Evolutionary conservation across 345 rosid species (phyloP).

Genomic region (Viola odorata): DNA sequence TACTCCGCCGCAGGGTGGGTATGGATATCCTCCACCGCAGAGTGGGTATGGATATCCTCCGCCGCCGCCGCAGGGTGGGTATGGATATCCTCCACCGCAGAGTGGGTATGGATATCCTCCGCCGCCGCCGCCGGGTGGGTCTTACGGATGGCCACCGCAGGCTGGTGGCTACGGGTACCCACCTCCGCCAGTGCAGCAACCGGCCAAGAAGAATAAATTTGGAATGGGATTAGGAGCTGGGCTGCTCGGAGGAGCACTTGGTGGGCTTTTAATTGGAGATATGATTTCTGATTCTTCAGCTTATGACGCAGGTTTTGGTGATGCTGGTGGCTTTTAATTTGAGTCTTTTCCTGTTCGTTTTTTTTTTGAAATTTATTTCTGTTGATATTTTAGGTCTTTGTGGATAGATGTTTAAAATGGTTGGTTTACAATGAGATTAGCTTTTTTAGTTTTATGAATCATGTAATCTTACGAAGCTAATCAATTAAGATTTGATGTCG

Average conservation of each 20-base stretch:
- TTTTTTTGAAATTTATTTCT: no score
- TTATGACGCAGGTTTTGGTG: conserved; percentile 32
- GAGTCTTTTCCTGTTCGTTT: conserved; percentile 10
- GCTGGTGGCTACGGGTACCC: conserved; percentile 10
- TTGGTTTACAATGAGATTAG: neutral
- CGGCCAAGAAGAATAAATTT: conserved; percentile 43
- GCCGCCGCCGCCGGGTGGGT: conserved; percentile 9
- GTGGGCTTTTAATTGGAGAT: conserved; percentile 71
- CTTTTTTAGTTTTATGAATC: neutral
- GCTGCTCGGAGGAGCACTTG: conserved; percentile 62
- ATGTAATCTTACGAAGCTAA: neutral
- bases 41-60: conserved; percentile 29
- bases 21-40: conserved; percentile 25
- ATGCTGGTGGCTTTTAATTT: conserved; percentile 41
- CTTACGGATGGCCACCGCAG: conserved; percentile 36
- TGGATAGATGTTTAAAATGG: neutral
- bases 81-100: conserved; percentile 30
- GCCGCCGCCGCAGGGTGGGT: conserved; percentile 11
- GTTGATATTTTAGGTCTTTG: neutral
- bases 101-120: conserved; percentile 25
- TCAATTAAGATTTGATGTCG: no score
- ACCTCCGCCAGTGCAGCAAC: conserved; percentile 35
- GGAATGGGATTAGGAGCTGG: conserved; percentile 72
- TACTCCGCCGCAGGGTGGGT: no score
- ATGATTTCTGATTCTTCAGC: conserved; percentile 47